Conservation (phyloP, 2,329 filamentous ascomycete genomes). For the Arachnomyces sp. region DNA sequence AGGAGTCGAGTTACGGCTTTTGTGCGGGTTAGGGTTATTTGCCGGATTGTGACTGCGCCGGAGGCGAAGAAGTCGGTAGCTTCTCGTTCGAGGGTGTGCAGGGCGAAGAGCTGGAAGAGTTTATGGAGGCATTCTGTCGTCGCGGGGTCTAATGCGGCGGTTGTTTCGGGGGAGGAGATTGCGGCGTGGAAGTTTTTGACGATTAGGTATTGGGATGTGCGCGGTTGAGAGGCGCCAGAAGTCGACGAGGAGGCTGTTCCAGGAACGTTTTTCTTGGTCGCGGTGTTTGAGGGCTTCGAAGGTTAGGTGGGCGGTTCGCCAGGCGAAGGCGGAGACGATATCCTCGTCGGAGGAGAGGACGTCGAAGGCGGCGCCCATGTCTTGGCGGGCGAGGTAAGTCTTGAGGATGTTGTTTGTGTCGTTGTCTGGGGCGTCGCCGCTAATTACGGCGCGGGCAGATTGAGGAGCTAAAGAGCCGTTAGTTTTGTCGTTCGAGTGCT, state of each 20-base stretch:
- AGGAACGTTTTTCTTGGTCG: conserved; percentile 66
- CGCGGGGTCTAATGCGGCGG: conserved; percentile 48
- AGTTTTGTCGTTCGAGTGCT: neutral
- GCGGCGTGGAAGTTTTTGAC: conserved; percentile 72
- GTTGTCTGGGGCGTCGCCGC: conserved; percentile 56
- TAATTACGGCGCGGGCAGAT: conserved; percentile 62
- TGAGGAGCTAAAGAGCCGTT: conserved; percentile 62
- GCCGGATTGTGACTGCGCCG: conserved; percentile 60
- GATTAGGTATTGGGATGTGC: conserved; percentile 67
- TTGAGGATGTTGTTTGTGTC: conserved; percentile 62
- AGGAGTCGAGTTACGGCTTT: conserved; percentile 63
- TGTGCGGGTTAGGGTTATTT: conserved; percentile 62
- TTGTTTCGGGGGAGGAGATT: conserved; percentile 50
- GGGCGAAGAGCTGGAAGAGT: conserved; percentile 58
- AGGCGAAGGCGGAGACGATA: conserved; percentile 66
- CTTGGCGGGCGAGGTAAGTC: conserved; percentile 56
- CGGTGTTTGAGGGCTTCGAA: conserved; percentile 69
- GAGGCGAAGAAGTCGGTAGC: conserved; percentile 66
- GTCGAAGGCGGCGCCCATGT: conserved; percentile 67
- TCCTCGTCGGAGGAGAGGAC: conserved; percentile 62
- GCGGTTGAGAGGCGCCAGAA: conserved; percentile 71
- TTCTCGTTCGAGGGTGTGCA: conserved; percentile 62
- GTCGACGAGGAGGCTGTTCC: conserved; percentile 70
- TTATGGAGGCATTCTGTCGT: conserved; percentile 56
- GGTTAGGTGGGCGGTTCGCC: conserved; percentile 65